Conservation (phyloP, 164 flowering plant species). For the Malania oleifera region DNA sequence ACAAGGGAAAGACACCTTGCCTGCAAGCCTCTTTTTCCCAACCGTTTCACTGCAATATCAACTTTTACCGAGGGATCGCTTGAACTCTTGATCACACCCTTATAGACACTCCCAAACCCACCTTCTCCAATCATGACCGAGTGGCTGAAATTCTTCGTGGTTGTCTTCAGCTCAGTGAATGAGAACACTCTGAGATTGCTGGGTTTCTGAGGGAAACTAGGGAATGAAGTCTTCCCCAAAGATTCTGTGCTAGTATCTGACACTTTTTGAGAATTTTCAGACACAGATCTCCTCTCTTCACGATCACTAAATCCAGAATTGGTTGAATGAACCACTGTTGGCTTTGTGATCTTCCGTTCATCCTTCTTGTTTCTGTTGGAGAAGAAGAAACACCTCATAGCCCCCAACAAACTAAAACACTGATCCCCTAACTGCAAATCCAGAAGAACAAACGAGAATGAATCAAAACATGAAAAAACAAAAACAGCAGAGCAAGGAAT, state of each 20-base stretch:
- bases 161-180: constrained; percentile 56
- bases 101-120: constrained; percentile 90
- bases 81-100: constrained; percentile 51
- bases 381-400: constrained; percentile 67
- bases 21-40: constrained; percentile 83
- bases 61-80: constrained; percentile 50
- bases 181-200: constrained; percentile 75
- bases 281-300: constrained; percentile 41
- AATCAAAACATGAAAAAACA: not conserved
- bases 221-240: constrained; percentile 29
- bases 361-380: constrained; percentile 38
- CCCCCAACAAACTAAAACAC: constrained; percentile 11
- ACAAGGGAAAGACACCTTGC: constrained; percentile 33
- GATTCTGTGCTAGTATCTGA: constrained; percentile 65
- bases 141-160: constrained; percentile 73
- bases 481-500: not conserved
- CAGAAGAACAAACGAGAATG: constrained; percentile 6
- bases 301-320: constrained; percentile 30
- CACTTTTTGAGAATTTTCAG: constrained; percentile 60
- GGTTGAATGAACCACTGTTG: constrained; percentile 29
- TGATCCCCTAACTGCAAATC: constrained; percentile 14
- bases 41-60: constrained; percentile 80
- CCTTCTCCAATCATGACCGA: constrained; percentile 85
- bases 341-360: constrained; percentile 35
- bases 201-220: constrained; percentile 46